Base-by-base conservation (phyloP, 2,329 filamentous ascomycete genomes). In the Teratosphaeria epicoccoides region DNA sequence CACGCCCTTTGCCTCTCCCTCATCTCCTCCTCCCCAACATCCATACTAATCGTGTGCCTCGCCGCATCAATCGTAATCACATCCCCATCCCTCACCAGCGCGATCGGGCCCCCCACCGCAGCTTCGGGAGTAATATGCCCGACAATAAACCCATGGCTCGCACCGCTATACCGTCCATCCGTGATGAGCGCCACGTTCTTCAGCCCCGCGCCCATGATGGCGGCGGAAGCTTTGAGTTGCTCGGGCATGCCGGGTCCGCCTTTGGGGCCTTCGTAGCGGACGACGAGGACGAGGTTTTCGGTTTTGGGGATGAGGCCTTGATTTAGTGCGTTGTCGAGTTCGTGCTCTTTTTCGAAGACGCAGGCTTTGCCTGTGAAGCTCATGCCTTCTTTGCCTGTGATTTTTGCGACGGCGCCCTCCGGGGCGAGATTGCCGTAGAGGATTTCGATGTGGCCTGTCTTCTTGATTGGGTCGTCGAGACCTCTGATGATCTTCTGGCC, bases 221-320 rank as follows among this genome's bases (percentile, higher is more conserved):
- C 88, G 0, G 89, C 89, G 53, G 81, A 86, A 10, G 91, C 87
- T 66, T 86, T 88, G 44, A 97, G 78, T 70, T 95, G 89, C 71
- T 97, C 91, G 1, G 90, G 91, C 91, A 97, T 97, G 43, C 91
- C 91, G 0, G 91, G 91, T 0, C 91, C 91, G 56, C 91, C 91
- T 66, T 88, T 90, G 11, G 91, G 91, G 0, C 91, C 91, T 68
- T 97, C 91, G 67, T 96, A 96, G 22, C 91, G 84, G 50, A 97
- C 89, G 26, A 96, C 82, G 24, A 96, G 74, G 20, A 96, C 91
- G 12, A 95, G 77, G 65, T 94, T 93, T 64, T 93, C 88, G 29
- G 48, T 52, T 11, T 49, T 48, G 0, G 52, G 52, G 28, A 58
- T 55, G 24, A 33, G 10, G 50, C 88, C 84, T 20, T 73, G 73